Base-by-base conservation (phyloP, 2,329 filamentous ascomycete genomes). In the Aspergillus felis region DNA sequence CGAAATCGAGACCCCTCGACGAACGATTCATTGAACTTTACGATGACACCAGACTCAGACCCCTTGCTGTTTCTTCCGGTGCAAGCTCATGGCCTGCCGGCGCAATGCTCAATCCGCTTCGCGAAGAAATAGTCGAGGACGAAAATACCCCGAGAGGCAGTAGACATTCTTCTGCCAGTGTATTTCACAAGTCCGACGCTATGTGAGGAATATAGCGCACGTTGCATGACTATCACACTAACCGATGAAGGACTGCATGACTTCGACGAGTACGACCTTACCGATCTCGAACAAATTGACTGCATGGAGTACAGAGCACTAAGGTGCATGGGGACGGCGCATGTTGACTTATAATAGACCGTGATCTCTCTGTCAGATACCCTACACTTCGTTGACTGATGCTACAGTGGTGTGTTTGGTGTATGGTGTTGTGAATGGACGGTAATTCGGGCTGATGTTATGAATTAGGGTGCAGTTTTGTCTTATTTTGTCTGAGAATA, bases 1-100 rank as follows among this genome's bases (percentile, higher is more conserved):
- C 76, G 0, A 84, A 84, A 59, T 74, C 78, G 17, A 78, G 82
- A 29, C 68, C 74, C 5, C 54, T 71, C 6, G 70, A 72, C 51
- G 60, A 64, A 41, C 62, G 57, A 20, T 72, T 66, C 55, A 72
- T 72, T 35, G 60, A 63, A 20, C 52, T 35, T 10, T 71, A 68
- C 50, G 66, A 71, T 24, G 46, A 55, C 25, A 64, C 61, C 17
- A 59, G 56, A 14, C 63, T 72, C 17, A 49, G 55, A 10, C 57
- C 60, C 9, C 38, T 66, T 35, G 63, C 59, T 22, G 58, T 64
- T 6, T 32, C 42, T 22, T 60, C 62, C 22, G 63, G 61, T 25
- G 68, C 60, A 27, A 53, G 47, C 7, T 50, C 54, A 10, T 67
- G 65, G 65, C 48, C 44, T 10, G 42, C 54, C 5, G 50, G 59